phyloP scores from a whole-genome alignment of 169 alveolate species.

The Plasmodium blacklocki region DNA sequence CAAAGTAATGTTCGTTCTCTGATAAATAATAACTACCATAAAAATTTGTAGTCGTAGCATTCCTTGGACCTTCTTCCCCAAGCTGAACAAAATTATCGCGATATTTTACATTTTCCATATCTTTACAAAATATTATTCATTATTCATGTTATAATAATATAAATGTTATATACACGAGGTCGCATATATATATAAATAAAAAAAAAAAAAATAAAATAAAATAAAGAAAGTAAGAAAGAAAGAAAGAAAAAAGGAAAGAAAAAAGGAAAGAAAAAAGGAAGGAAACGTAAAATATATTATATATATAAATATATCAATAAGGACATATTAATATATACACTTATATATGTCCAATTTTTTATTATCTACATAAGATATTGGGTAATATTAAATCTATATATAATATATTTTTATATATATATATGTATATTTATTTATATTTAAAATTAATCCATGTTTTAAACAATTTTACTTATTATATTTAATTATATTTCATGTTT shows the following conservation, averaged over 20 bases:
- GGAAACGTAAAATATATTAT: neutral
- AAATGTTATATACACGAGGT: neutral
- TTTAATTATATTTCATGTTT: too few relatives aligned
- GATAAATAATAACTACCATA: conserved; percentile 59
- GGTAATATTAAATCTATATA: too few relatives aligned
- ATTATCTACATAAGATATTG: too few relatives aligned
- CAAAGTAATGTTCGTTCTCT: conserved; percentile 57
- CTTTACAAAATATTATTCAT: neutral
- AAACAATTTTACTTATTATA: too few relatives aligned
- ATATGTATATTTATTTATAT: too few relatives aligned
- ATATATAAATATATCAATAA: neutral
- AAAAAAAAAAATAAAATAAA: neutral
- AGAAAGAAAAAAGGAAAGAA: too few relatives aligned
- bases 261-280: too few relatives aligned
- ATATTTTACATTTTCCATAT: conserved; percentile 43
- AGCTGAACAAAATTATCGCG: conserved; percentile 40
- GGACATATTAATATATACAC: neutral
- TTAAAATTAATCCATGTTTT: too few relatives aligned
- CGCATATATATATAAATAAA: neutral
- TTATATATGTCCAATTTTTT: too few relatives aligned
- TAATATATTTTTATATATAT: too few relatives aligned
- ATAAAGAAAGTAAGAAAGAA: too few relatives aligned
- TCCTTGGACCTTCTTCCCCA: conserved; percentile 63
- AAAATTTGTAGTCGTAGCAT: conserved; percentile 69
- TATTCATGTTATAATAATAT: neutral